phyloP scores from a whole-genome alignment of 73 alveolate genomes.

The Blepharisma japonicum region DNA sequence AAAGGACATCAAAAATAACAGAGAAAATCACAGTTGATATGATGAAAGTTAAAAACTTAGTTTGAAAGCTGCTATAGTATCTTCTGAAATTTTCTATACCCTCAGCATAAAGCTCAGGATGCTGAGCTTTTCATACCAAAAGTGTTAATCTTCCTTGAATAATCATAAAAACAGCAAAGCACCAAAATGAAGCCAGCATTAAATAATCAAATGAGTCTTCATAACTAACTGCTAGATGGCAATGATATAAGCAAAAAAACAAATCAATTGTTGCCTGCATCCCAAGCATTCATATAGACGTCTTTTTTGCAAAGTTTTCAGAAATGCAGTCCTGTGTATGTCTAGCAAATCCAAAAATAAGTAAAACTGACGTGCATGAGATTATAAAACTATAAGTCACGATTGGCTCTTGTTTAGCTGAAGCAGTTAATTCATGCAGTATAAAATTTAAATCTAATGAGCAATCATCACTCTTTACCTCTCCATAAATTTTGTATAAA shows the following conservation, averaged over 20 bases:
- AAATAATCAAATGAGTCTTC: not conserved
- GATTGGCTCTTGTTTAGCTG: not conserved
- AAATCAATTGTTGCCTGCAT: not conserved
- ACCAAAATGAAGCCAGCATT: slow-evolving; percentile 2
- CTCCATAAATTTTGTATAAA: too few species aligned
- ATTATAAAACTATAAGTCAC: slow-evolving; percentile 11
- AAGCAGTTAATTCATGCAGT: too few species aligned
- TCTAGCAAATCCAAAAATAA: not conserved
- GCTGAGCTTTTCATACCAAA: not conserved
- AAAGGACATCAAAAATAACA: not conserved
- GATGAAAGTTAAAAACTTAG: not conserved
- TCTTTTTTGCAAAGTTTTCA: slow-evolving; percentile 14
- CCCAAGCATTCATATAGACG: not conserved
- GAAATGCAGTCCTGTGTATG: slow-evolving; percentile 24
- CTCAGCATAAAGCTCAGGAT: not conserved
- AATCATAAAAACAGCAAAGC: slow-evolving; percentile 11
- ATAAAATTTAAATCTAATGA: too few species aligned
- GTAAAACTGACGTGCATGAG: not conserved
- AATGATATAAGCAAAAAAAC: not conserved
- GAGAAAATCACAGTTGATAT: not conserved
- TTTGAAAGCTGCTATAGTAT: not conserved
- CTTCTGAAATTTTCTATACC: not conserved
- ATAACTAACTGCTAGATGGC: not conserved
- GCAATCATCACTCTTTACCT: too few species aligned
- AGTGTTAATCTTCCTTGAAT: not conserved